Evolutionary conservation across 371 early-diverging fungal species (phyloP), one percentile per base, ranked within the genome.

Genomic region (Apophysomyces trapeziformis): DNA sequence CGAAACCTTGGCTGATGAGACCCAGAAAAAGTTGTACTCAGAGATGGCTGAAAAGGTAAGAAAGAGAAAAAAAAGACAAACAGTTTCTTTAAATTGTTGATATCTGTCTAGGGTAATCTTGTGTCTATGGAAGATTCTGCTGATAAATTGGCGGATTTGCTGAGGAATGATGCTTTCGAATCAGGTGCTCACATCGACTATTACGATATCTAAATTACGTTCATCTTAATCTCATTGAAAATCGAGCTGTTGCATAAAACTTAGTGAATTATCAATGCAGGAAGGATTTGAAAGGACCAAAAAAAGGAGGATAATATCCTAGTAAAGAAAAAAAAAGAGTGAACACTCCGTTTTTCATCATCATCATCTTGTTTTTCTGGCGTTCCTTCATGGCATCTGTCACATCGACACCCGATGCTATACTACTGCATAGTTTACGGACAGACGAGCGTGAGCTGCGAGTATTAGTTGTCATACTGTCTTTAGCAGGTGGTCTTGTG

Each of bases 141-240:
- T 14, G 41, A 62, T 1, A 87, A 89, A 59, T 67, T 95, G 35
- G 74, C 87, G 13, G 36, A 68, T 9, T 58, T 94, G 41, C 63
- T 94, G 14, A 74, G 75, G 38, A 63, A 72, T 12, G 78, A 90
- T 70, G 72, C 71, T 5, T 95, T 81, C 72, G 69, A 70, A 46
- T 92, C 90, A 50, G 96, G 95, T 7, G 85, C 79, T 2, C 96
- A 96, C 71, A 76, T 96, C 35, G 96, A 96, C 68, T 91, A 77
- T 67, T 96, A 83, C 72, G 96, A 96, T 73, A 44, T 67, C 39
- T 69, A 71, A 60, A 35, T 26, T 16, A 39, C 47, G 47, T 38
- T n/a, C 38, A 61, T 35, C 13, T 26, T 18, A 50, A 21, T 18
- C 7, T 21, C n/a, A 50, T 50, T 50, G 54, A 21, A 50, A 50